These are phyloP conservation scores for Acrocalymma vagum DNA, from an alignment of 2,329 filamentous ascomycete species.

Conservation along the genomic window DNA sequence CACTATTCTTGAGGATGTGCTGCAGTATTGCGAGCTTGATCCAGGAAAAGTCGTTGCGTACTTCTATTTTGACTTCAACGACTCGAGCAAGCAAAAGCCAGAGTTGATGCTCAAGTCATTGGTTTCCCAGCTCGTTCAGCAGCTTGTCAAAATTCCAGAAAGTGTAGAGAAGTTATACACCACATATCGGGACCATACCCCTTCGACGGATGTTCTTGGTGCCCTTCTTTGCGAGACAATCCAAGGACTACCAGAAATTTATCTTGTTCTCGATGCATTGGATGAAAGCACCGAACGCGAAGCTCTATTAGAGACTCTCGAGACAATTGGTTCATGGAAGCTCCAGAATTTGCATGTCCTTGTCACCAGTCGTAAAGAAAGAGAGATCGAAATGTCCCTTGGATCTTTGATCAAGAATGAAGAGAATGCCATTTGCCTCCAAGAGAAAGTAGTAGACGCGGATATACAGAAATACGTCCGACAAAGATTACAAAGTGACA, in stretches of 20 bases:
- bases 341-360: conserved; percentile 23
- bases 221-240: conserved; percentile 32
- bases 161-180: conserved; percentile 30
- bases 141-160: conserved; percentile 16
- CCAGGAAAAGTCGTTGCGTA: conserved; percentile 17
- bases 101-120: conserved; percentile 45
- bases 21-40: conserved; percentile 11
- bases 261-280: conserved; percentile 29
- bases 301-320: conserved; percentile 22
- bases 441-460: conserved; percentile 23
- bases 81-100: conserved; percentile 40
- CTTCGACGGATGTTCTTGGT: conserved; percentile 25
- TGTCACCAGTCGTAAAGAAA: conserved; percentile 28
- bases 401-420: conserved; percentile 11
- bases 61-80: conserved; percentile 44
- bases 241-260: conserved; percentile 15
- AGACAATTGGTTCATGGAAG: conserved; percentile 23
- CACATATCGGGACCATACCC: conserved; percentile 28
- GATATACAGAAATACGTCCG: conserved; percentile 28
- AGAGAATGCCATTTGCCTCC: conserved; percentile 17
- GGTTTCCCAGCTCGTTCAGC: conserved; percentile 40
- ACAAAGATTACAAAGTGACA: conserved; percentile 43
- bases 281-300: conserved; percentile 27
- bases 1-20: conserved; percentile 28
- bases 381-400: conserved; percentile 25